Conservation (phyloP, 805 yeast genomes). For the Barnettozyma populi region DNA sequence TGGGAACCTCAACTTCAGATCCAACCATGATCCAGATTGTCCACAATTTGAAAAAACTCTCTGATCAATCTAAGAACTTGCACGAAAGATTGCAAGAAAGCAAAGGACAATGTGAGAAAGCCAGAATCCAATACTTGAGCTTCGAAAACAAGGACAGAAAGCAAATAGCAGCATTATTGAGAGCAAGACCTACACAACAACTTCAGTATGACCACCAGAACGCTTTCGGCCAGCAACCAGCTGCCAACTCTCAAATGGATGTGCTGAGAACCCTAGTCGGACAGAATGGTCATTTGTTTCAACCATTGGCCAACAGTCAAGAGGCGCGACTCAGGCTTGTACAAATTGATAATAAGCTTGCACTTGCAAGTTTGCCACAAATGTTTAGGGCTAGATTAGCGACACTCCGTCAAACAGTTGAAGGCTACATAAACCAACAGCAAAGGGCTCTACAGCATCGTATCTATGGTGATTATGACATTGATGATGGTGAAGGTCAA, state of each 20-base stretch:
- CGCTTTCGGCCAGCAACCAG: not conserved
- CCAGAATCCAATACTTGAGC: not conserved
- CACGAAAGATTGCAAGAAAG: not conserved
- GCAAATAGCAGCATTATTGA: not conserved
- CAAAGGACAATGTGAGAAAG: not conserved
- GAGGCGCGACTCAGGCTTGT: not conserved
- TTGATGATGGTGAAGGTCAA: not conserved
- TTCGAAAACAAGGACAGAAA: conserved; percentile 6
- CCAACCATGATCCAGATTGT: not conserved
- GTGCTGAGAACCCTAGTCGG: not conserved
- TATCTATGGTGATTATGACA: not conserved
- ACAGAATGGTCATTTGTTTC: conserved; percentile 1
- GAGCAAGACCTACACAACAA: conserved; percentile 1
- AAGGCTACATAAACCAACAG: not conserved
- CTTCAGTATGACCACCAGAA: not conserved
- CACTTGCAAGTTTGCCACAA: not conserved
- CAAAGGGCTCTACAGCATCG: not conserved
- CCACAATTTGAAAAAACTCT: conserved; percentile 1
- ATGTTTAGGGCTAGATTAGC: not conserved
- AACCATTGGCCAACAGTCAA: not conserved
- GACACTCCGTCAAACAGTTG: not conserved
- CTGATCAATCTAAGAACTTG: conserved; percentile 3
- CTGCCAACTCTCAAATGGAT: not conserved
- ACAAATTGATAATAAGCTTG: conserved; percentile 1
- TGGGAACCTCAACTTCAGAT: conserved; percentile 5